These are phyloP conservation scores for Vinca major DNA, from an alignment of 305 asterid species.

Conservation along the genomic window DNA sequence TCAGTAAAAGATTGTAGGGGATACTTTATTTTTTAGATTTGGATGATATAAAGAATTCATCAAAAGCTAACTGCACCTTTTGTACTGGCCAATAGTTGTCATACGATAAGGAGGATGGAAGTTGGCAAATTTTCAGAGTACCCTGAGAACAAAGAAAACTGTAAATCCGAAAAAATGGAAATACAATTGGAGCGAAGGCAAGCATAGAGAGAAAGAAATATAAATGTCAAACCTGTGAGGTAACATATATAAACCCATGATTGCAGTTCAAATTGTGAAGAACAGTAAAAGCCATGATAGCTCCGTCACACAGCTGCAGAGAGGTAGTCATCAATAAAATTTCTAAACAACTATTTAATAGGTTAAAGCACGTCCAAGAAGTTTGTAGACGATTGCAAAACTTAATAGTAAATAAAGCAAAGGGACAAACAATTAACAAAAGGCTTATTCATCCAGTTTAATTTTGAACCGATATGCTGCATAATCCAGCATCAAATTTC, in stretches of 20 bases:
- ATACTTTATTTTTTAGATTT: background rate
- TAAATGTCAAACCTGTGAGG: slow-evolving; percentile 57
- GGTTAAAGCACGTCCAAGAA: background rate
- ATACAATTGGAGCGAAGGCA: background rate
- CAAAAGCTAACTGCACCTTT: slow-evolving; percentile 40
- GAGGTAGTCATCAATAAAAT: slow-evolving; percentile 5
- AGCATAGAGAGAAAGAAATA: slow-evolving; percentile 9
- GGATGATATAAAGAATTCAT: background rate
- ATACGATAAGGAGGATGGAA: slow-evolving; percentile 53
- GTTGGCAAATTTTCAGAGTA: slow-evolving; percentile 86
- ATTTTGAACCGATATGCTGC: background rate
- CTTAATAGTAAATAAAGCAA: background rate
- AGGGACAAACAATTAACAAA: background rate
- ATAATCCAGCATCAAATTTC: background rate
- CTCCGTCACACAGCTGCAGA: slow-evolving; percentile 87
- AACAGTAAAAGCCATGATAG: slow-evolving; percentile 86
- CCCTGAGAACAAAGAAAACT: slow-evolving; percentile 43
- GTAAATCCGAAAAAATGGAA: slow-evolving; percentile 9
- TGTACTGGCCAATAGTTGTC: slow-evolving; percentile 96
- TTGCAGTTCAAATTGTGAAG: slow-evolving; percentile 93
- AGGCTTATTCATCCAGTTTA: background rate
- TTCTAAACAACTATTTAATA: slow-evolving; percentile 1
- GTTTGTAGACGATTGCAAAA: background rate
- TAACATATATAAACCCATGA: slow-evolving; percentile 81
- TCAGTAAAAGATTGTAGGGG: background rate